Percentiles rank a stretch among this genome's conserved stretches.
Conservation (phyloP, 352 stramenopile genomes). For the Pythium chondricola region DNA sequence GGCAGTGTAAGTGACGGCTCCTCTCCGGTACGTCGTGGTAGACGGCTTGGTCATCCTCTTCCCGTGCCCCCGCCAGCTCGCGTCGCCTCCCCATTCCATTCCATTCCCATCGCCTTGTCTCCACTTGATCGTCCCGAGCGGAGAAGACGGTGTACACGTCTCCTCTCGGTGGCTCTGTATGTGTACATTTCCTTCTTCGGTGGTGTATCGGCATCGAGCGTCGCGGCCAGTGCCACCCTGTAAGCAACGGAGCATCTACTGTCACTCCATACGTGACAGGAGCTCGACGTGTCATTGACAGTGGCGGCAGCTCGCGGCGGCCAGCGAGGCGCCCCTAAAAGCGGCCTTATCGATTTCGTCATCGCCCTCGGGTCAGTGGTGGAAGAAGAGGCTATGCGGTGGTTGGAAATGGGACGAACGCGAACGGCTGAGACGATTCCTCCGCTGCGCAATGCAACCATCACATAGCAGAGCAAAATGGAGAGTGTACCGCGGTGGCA, state of each 20-base stretch:
- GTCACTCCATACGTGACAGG: neutral
- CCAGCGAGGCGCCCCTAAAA: slow-evolving; percentile 16
- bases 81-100: neutral
- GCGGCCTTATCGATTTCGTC: slow-evolving; percentile 30
- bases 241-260: neutral
- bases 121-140: neutral
- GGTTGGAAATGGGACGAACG: neutral
- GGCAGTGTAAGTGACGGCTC: too few relatives aligned
- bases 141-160: too few relatives aligned
- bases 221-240: neutral
- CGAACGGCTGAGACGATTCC: too few relatives aligned
- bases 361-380: slow-evolving; percentile 5
- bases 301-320: neutral
- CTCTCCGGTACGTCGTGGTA: slow-evolving; percentile 3
- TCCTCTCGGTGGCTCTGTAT: neutral
- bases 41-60: slow-evolving; percentile 21
- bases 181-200: slow-evolving; percentile 1
- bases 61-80: neutral
- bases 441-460: neutral
- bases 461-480: neutral
- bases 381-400: neutral
- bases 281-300: neutral
- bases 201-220: slow-evolving; percentile 3
- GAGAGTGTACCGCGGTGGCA: neutral
- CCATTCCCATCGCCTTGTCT: neutral